Percentiles rank a stretch among this genome's conserved stretches.
Conservation (phyloP, 2,329 filamentous ascomycete species). For the Exserohilum rostratum region DNA sequence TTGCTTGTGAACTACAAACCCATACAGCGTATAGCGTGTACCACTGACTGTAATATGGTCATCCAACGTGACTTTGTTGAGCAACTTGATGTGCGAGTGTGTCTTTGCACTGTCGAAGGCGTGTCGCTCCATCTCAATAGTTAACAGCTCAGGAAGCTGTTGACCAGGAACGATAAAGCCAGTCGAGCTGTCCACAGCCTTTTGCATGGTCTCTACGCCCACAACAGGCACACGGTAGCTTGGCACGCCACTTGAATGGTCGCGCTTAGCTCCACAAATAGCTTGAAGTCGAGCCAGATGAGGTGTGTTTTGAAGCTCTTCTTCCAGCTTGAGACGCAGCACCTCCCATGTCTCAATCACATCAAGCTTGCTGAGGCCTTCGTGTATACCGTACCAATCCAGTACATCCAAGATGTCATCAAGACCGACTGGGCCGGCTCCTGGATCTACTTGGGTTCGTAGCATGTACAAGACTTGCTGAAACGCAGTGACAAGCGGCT, state of each 20-base stretch:
- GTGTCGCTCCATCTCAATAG: conserved; percentile 64
- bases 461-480: conserved; percentile 60
- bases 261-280: conserved; percentile 54
- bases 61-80: conserved; percentile 62
- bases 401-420: conserved; percentile 46
- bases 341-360: conserved; percentile 63
- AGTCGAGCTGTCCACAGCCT: conserved; percentile 47
- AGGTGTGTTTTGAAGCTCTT: conserved; percentile 57
- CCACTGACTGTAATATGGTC: conserved; percentile 59
- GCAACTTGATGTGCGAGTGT: conserved; percentile 63
- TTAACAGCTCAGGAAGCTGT: conserved; percentile 56
- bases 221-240: conserved; percentile 46
- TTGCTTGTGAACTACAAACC: conserved; percentile 65
- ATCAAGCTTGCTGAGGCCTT: conserved; percentile 52
- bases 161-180: conserved; percentile 29
- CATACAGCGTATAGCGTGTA: conserved; percentile 62
- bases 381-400: conserved; percentile 50
- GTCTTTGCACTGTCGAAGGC: conserved; percentile 57
- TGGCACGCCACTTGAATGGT: conserved; percentile 41
- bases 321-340: conserved; percentile 58
- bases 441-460: conserved; percentile 51
- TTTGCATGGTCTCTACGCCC: conserved; percentile 48
- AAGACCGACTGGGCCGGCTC: conserved; percentile 41
- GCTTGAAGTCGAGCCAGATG: conserved; percentile 49
- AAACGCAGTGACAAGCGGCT: conserved; percentile 58